phyloP scores from a whole-genome alignment of 2,329 filamentous ascomycete genomes.

The Alternaria gansuensis region DNA sequence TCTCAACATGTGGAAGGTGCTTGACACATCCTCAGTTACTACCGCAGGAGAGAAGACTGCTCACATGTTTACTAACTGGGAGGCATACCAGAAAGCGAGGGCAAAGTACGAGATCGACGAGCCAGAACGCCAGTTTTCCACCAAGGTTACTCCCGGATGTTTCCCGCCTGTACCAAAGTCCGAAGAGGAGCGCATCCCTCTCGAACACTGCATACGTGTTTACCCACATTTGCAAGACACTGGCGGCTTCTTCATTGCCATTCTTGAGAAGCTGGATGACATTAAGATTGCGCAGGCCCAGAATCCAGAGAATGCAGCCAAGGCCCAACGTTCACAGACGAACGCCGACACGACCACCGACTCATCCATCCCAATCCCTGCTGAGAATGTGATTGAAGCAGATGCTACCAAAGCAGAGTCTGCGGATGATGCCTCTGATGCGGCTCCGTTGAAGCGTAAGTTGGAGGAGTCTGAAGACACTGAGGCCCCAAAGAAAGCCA shows the following conservation, averaged over 20 bases:
- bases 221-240: slow-evolving; percentile 97
- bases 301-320: slow-evolving; percentile 39
- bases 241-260: slow-evolving; percentile 96
- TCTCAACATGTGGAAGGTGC: slow-evolving; percentile 84
- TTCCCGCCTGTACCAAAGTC: slow-evolving; percentile 73
- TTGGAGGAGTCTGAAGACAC: slow-evolving; percentile 50
- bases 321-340: slow-evolving; percentile 32
- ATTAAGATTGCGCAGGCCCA: slow-evolving; percentile 47
- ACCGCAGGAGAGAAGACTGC: slow-evolving; percentile 71
- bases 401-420: slow-evolving; percentile 33
- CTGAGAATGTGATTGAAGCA: slow-evolving; percentile 37
- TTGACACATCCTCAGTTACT: slow-evolving; percentile 58
- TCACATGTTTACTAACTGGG: slow-evolving; percentile 80
- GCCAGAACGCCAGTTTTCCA: slow-evolving; percentile 65
- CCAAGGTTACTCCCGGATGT: slow-evolving; percentile 76
- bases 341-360: slow-evolving; percentile 33
- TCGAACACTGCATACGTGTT: slow-evolving; percentile 90
- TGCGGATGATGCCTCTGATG: slow-evolving; percentile 23
- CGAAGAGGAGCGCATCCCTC: slow-evolving; percentile 69
- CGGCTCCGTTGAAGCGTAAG: slow-evolving; percentile 51
- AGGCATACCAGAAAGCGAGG: slow-evolving; percentile 77
- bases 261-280: slow-evolving; percentile 89
- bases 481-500: slow-evolving; percentile 45
- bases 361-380: slow-evolving; percentile 34
- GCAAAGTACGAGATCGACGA: slow-evolving; percentile 65